phyloP scores from a whole-genome alignment of 345 rosid genomes.

The Citrus cavaleriei region DNA sequence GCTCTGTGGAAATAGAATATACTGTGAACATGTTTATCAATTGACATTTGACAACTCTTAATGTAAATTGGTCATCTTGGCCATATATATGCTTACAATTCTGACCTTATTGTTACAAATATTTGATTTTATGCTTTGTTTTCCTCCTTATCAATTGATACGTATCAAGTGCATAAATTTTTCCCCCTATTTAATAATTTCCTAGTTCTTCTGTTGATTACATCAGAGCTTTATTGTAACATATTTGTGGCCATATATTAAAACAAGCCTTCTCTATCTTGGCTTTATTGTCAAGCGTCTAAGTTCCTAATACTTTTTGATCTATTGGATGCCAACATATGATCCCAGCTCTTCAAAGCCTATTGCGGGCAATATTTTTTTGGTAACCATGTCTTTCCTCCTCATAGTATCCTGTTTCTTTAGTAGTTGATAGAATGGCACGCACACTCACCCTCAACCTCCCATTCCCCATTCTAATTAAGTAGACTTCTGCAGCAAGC shows the following conservation, averaged over 20 bases:
- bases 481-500: background rate
- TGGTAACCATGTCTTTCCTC: background rate
- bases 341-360: background rate
- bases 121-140: background rate
- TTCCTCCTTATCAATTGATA: background rate
- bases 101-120: background rate
- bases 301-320: background rate
- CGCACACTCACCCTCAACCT: background rate
- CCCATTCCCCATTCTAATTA: background rate
- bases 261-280: background rate
- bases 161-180: background rate
- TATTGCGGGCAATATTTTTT: background rate
- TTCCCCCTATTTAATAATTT: background rate
- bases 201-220: background rate
- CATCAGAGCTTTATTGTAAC: background rate
- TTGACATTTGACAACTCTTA: background rate
- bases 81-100: background rate
- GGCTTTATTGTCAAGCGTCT: background rate
- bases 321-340: background rate
- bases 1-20: background rate
- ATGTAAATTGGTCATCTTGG: background rate
- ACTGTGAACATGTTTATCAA: background rate
- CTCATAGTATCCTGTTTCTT: background rate
- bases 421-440: background rate
- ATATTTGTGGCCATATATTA: background rate